Evolutionary conservation across 164 flowering plant species (phyloP).

Genomic region (Umbellularia californica): DNA sequence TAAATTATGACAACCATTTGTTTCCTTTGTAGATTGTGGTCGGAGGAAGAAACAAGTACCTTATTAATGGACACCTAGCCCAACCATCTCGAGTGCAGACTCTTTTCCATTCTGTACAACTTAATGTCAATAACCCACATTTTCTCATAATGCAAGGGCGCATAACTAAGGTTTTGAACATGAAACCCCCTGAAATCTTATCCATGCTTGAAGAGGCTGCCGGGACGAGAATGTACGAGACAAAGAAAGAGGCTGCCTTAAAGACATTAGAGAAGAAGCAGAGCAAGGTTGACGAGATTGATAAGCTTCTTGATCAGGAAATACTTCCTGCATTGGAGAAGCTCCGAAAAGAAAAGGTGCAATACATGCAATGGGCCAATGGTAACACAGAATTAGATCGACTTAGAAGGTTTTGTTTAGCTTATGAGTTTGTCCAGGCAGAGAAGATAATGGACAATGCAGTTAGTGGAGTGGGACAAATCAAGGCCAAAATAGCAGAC

Average conservation of each 20-base stretch:
- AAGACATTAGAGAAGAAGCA: conserved; percentile 98
- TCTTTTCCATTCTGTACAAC: conserved; percentile 97
- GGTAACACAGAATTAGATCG: conserved; percentile 88
- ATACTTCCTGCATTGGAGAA: conserved; percentile 95
- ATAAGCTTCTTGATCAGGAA: conserved; percentile 92
- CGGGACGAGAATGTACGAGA: conserved; percentile 99
- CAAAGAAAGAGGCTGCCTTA: conserved; percentile 88
- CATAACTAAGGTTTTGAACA: conserved; percentile 94
- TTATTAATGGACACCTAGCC: conserved; percentile 95
- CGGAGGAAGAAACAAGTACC: conserved; percentile 97
- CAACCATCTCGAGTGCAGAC: conserved; percentile 99
- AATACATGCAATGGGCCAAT: conserved; percentile 99
- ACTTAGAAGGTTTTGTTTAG: conserved; percentile 86
- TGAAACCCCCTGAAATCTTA: conserved; percentile 97
- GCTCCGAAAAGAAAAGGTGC: conserved; percentile 82
- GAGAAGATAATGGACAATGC: conserved; percentile 71
- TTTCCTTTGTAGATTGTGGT: conserved; percentile 80
- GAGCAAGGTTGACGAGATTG: conserved; percentile 93
- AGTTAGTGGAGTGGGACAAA: conserved; percentile 48
- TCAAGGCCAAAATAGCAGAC: conserved; percentile 55
- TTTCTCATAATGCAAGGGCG: conserved; percentile 99
- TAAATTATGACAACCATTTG: not conserved
- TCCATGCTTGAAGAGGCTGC: conserved; percentile 99
- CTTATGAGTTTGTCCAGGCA: conserved; percentile 86
- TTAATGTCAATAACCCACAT: conserved; percentile 97